Conservation (phyloP, 176 grass and related monocot species). For the Pontederia paniculata region DNA sequence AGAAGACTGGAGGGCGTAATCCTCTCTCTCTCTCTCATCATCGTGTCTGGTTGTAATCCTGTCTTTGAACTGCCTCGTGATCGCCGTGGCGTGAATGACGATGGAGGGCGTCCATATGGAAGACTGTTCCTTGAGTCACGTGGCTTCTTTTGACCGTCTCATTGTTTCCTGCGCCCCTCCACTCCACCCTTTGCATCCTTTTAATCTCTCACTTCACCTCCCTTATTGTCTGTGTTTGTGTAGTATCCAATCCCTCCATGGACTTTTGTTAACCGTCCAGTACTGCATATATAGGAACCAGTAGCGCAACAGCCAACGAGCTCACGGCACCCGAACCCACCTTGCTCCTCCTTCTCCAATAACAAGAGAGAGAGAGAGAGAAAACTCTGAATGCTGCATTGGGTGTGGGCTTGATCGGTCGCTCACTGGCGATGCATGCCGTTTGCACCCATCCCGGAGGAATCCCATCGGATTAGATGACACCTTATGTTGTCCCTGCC, state of each 20-base stretch:
- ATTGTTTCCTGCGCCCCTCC: conserved; percentile 23
- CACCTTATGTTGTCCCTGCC: conserved; percentile 19
- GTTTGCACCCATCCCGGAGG: conserved; percentile 12
- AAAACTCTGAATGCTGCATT: not conserved
- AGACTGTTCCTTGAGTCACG: conserved; percentile 85
- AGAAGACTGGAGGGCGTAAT: too few species aligned
- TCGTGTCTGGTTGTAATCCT: not conserved
- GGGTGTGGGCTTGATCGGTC: not conserved
- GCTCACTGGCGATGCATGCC: too few species aligned
- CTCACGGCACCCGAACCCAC: not conserved
- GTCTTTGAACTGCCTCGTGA: conserved; percentile 54
- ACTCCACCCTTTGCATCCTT: conserved; percentile 5
- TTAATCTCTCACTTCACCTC: not conserved
- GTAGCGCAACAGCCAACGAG: not conserved
- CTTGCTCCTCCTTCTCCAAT: not conserved
- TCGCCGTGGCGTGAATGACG: conserved; percentile 42
- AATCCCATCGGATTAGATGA: not conserved
- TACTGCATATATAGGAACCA: conserved; percentile 1
- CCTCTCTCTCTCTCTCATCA: too few species aligned
- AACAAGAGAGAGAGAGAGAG: not conserved
- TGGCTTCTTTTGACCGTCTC: conserved; percentile 85
- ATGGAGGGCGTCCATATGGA: conserved; percentile 30
- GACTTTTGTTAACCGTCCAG: too few species aligned
- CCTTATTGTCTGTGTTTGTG: too few species aligned
- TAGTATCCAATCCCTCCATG: not conserved